A percentile compares a stretch with the other conserved stretches of the same genome.
phyloP scores from a whole-genome alignment of 2,329 filamentous ascomycete species.

The Epichloe amarillans region DNA sequence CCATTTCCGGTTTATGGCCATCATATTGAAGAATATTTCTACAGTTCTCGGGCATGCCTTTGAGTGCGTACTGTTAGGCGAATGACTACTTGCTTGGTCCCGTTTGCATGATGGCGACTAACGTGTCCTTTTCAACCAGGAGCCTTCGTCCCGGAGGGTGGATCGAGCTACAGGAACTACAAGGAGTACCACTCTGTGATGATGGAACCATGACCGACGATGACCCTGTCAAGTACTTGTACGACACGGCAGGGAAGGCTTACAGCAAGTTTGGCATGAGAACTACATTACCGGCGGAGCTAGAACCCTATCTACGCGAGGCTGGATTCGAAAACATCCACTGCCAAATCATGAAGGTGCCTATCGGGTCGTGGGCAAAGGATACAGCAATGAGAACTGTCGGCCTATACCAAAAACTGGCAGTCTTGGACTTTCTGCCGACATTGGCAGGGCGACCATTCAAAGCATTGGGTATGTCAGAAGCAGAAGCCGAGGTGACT shows the following conservation, averaged over 20 bases:
- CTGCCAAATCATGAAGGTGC: conserved; percentile 24
- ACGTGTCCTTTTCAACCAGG: background rate
- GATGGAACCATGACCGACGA: conserved; percentile 17
- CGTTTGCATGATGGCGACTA: background rate
- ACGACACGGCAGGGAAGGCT: conserved; percentile 6
- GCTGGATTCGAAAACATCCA: conserved; percentile 13
- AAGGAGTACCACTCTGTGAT: conserved; percentile 21
- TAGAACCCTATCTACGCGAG: conserved; percentile 7
- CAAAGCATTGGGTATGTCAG: conserved; percentile 15
- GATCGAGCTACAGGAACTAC: conserved; percentile 28
- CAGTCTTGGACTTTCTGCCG: conserved; percentile 22
- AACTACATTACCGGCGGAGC: conserved; percentile 8
- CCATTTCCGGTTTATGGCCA: conserved; percentile 15
- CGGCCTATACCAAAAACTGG: conserved; percentile 26
- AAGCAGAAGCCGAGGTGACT: conserved; percentile 17
- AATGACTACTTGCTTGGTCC: background rate
- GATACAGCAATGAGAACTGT: conserved; percentile 21
- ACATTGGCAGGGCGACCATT: conserved; percentile 23
- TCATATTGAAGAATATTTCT: conserved; percentile 9
- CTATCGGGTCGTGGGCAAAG: conserved; percentile 23
- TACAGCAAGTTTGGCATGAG: conserved; percentile 10
- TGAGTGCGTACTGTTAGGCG: conserved; percentile 6
- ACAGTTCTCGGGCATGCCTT: conserved; percentile 9
- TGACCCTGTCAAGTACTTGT: conserved; percentile 7
- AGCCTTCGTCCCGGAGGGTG: conserved; percentile 28